Evolutionary conservation across 2,329 filamentous ascomycete genomes (phyloP), one percentile per base, ranked within the genome.

Genomic region (Ascosphaera aggregata): DNA sequence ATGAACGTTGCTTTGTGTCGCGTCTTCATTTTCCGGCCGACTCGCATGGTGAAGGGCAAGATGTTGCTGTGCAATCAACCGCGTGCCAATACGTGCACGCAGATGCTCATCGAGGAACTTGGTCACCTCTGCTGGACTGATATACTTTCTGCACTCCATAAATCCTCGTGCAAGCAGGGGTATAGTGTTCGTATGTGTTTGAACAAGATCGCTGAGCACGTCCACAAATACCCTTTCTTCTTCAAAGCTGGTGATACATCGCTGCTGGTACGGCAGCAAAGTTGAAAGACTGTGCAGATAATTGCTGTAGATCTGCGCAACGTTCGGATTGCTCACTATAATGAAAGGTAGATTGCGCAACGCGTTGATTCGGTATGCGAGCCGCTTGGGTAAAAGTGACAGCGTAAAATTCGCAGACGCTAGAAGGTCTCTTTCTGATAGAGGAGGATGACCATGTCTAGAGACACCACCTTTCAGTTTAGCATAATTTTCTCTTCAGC

Each of bases 311-410:
- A 98, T 98, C 50, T 78, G 76, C 18, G 77, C 80, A 48, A 98
- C 84, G 54, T 94, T 82, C 1, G 84, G 81, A 54, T 98, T 95
- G n/a, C 86, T 85, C 18, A 98, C 89, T 40, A 98, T 86, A 46
- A 98, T 95, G 58, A 86, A 98, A 0, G 89, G 89, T 7, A 98
- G 71, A 54, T 92, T 93, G 45, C 85, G 77, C 15, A 98, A 66
- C 34, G 84, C 82, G 55, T 93, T 80, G 46, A 98, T 92, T 41
- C 89, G 81, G 54, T 91, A 82, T 18, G 89, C 89, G 18, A 98
- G 74, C 30, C 89, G 81, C 38, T 89, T 80, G 11, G 89, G 89
- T 8, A 95, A 74, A 39, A 94, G 78, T 19, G 77, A 80, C 46
- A 95, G 76, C 9, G 89, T 92, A 61, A 95, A 95, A 62, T 94